Evolutionary conservation across 1,284 basidiomycete genomes (phyloP), one percentile per base, ranked within the genome.

Genomic region (Puccinia horiana): DNA sequence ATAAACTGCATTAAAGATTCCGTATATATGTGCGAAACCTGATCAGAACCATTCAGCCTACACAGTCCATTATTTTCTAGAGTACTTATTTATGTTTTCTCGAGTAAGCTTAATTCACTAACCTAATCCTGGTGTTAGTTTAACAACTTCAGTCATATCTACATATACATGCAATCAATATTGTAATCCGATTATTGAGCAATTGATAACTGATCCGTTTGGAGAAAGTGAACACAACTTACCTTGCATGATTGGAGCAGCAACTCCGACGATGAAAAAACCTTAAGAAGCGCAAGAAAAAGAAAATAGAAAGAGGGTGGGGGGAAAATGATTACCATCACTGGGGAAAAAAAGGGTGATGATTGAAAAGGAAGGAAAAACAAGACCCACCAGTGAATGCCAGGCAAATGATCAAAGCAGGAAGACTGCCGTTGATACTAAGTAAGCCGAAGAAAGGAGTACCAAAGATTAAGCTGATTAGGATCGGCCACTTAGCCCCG

Each of bases 1-100:
- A 54, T 79, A 79, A 29, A 70, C 42, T 47, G 70, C 37, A 42
- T 79, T 79, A 20, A 79, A 79, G 29, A 79, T 79, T 14, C 63
- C 76, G 44, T 79, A 79, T 14, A 79, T 65, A 52, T 79, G 76
- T 52, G 65, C 63, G 58, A 44, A 79, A 20, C 76, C 76, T 79
- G 18, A 67, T 18, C 9, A 2, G 23, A 40, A 42, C 32, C 6
- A 67, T 32, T 67, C 35, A 67, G 40, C 35, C 40, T 58, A 8
- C 18, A 47, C 26, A 4, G 8, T 4, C 20, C 8, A 12, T 52
- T 26, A 29, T 8, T 58, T 58, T 32, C 18, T 16, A n/a, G 23
- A n/a, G 23, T 16, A 54, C 52, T 16, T 16, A n/a, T 54, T 20
- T 18, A 47, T 47, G 44, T 47, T 18, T 47, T 47, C 18, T 8